Evolutionary conservation across 1,284 basidiomycete species (phyloP).

Genomic region (Cutaneotrichosporon dermatis): DNA sequence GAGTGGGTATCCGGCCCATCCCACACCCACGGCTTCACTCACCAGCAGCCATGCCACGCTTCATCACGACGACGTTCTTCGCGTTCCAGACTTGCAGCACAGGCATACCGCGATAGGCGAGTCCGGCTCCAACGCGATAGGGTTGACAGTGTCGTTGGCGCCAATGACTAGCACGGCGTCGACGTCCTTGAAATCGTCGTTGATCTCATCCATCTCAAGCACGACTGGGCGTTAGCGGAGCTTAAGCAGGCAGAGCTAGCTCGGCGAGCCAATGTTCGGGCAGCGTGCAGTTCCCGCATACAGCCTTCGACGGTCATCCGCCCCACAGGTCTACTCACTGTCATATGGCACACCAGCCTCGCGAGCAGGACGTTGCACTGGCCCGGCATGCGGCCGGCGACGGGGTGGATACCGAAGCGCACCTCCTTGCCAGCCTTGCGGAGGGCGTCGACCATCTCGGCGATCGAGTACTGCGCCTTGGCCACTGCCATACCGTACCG

Average conservation of each 20-base stretch:
- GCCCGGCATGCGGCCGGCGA: constrained; percentile 44
- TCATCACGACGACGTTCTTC: constrained; percentile 84
- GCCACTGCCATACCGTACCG: constrained; percentile 80
- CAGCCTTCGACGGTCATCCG: no score
- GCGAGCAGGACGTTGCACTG: constrained; percentile 81
- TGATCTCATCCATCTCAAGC: constrained; percentile 85
- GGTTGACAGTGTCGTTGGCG: constrained; percentile 83
- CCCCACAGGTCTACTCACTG: constrained; percentile 53
- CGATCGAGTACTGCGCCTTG: constrained; percentile 79
- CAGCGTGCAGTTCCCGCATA: no score
- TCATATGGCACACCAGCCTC: constrained; percentile 81
- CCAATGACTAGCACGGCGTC: constrained; percentile 70
- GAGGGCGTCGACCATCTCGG: constrained; percentile 69
- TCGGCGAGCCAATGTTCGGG: no score
- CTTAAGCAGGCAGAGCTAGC: no score
- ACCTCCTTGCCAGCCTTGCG: constrained; percentile 68
- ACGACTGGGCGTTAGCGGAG: constrained; percentile 57
- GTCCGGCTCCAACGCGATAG: constrained; percentile 77
- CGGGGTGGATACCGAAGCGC: constrained; percentile 48
- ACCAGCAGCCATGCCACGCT: constrained; percentile 65
- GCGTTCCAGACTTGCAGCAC: constrained; percentile 85
- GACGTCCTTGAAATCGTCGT: constrained; percentile 77
- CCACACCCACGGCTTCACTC: constrained; percentile 7
- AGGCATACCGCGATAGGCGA: constrained; percentile 84
- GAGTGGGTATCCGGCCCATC: no score